Evolutionary conservation across 768 basidiomycete genomes (phyloP).

Genomic region (Cystofilobasidium bisporidii): DNA sequence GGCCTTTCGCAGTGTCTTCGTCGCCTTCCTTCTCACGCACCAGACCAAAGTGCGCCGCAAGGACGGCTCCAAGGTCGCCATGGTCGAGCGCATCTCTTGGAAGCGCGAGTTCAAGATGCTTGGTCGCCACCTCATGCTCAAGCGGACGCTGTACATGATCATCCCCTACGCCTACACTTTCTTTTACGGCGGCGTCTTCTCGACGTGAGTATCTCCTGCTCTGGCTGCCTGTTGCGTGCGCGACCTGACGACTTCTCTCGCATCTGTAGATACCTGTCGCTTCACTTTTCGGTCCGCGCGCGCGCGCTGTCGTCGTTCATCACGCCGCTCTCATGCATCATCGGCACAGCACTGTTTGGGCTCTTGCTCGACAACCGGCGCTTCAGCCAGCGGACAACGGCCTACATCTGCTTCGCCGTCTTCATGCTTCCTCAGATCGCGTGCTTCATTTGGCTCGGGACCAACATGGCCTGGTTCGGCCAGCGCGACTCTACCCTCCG

Average conservation of each 20-base stretch:
- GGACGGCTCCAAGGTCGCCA: constrained; percentile 3
- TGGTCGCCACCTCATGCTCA: neutral
- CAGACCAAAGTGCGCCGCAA: constrained; percentile 2
- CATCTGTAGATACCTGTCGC: neutral
- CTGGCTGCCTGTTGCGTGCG: neutral
- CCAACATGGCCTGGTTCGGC: neutral
- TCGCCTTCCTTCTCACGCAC: neutral
- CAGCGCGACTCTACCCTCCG: neutral
- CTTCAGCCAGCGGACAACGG: neutral
- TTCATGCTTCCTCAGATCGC: neutral
- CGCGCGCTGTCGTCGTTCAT: constrained; percentile 5
- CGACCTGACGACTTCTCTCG: neutral
- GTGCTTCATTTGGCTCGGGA: neutral
- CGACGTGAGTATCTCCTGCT: no score
- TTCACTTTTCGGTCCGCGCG: constrained; percentile 11
- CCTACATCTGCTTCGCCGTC: neutral
- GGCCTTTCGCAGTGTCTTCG: no score
- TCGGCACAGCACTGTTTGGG: neutral
- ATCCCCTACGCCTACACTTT: neutral
- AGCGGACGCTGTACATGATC: neutral
- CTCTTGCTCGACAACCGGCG: neutral
- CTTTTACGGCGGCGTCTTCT: neutral
- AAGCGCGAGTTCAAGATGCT: constrained; percentile 1
- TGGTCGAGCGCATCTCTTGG: neutral
- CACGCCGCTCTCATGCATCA: neutral